Conservation (phyloP, 2,329 filamentous ascomycete species). For the Sclerotinia minor region DNA sequence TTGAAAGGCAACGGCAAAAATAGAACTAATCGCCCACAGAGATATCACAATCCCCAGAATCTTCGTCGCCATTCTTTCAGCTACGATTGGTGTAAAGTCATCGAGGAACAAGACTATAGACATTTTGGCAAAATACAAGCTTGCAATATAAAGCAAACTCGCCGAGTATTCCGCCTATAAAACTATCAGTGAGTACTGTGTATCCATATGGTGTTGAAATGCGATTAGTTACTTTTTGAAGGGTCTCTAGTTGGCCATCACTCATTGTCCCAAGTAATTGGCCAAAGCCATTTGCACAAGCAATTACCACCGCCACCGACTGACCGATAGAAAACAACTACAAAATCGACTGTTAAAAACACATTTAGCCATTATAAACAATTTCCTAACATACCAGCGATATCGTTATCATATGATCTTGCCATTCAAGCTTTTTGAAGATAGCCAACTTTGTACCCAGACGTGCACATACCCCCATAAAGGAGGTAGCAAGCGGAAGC, state of each 20-base stretch:
- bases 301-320: slow-evolving; percentile 17
- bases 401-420: slow-evolving; percentile 14
- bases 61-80: background rate
- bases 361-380: background rate
- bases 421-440: slow-evolving; percentile 1
- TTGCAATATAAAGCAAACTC: slow-evolving; percentile 1
- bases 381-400: slow-evolving; percentile 1
- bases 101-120: slow-evolving; percentile 1
- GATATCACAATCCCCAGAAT: slow-evolving; percentile 8
- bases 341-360: background rate
- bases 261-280: slow-evolving; percentile 1
- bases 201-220: background rate
- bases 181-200: background rate
- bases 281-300: slow-evolving; percentile 24
- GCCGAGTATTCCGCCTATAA: slow-evolving; percentile 14
- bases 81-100: slow-evolving; percentile 1
- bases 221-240: slow-evolving; percentile 15
- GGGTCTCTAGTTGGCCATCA: background rate
- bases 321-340: slow-evolving; percentile 18
- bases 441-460: slow-evolving; percentile 7
- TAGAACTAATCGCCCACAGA: slow-evolving; percentile 19
- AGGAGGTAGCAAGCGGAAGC: slow-evolving; percentile 1
- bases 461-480: slow-evolving; percentile 2
- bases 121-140: slow-evolving; percentile 21
- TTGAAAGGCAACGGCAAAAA: slow-evolving; percentile 18